Evolutionary conservation across 352 stramenopile genomes (phyloP).

Genomic region (Globisporangium abappressorium): DNA sequence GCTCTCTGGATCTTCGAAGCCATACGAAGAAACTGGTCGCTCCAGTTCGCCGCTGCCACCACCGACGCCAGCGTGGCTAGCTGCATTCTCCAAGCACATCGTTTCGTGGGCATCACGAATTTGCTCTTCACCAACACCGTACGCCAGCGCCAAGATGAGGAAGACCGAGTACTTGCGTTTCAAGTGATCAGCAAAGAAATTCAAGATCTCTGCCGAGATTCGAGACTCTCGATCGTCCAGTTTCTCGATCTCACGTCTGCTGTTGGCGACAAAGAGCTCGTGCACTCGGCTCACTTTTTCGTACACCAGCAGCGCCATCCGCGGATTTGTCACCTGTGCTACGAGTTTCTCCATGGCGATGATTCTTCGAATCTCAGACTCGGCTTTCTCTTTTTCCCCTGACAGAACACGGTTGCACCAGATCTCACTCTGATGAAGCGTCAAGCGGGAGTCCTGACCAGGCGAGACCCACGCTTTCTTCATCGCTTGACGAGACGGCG

Average conservation of each 20-base stretch:
- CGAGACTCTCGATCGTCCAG: slow-evolving; percentile 39
- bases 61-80: slow-evolving; percentile 68
- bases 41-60: slow-evolving; percentile 61
- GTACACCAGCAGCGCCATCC: slow-evolving; percentile 86
- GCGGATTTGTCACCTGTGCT: slow-evolving; percentile 64
- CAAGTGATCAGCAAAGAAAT: slow-evolving; percentile 84
- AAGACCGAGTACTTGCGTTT: slow-evolving; percentile 89
- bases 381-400: slow-evolving; percentile 78
- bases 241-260: slow-evolving; percentile 65
- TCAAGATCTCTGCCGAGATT: slow-evolving; percentile 59
- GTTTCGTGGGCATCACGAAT: slow-evolving; percentile 78
- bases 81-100: slow-evolving; percentile 81
- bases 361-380: slow-evolving; percentile 79
- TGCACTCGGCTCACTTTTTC: slow-evolving; percentile 88
- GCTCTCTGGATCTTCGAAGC: slow-evolving; percentile 75
- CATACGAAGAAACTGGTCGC: slow-evolving; percentile 48
- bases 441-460: slow-evolving; percentile 79
- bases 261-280: slow-evolving; percentile 80
- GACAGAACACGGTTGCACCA: slow-evolving; percentile 82
- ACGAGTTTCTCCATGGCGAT: slow-evolving; percentile 86
- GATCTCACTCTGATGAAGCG: slow-evolving; percentile 81
- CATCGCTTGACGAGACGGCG: slow-evolving; percentile 6
- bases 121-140: slow-evolving; percentile 70
- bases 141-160: slow-evolving; percentile 75
- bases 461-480: slow-evolving; percentile 64